Evolutionary conservation across 2,329 filamentous ascomycete genomes (phyloP).

Genomic region (Venturia carpophila): DNA sequence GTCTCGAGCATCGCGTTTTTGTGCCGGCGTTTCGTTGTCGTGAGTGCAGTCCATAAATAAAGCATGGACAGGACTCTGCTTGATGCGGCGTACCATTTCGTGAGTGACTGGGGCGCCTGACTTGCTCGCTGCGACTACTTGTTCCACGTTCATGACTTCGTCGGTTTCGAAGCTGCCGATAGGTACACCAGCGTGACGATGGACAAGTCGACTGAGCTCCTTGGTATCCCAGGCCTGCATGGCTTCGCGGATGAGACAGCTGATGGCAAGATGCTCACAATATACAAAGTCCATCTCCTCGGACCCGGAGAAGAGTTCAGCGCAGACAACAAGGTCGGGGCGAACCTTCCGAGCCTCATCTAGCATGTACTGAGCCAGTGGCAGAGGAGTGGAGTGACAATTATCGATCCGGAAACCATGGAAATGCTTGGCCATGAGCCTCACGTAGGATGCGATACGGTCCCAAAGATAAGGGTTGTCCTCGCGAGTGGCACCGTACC

Average conservation of each 20-base stretch:
- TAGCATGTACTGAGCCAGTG: constrained; percentile 88
- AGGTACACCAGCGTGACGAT: constrained; percentile 84
- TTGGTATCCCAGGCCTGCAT: constrained; percentile 98
- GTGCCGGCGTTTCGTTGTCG: constrained; percentile 92
- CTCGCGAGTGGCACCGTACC: constrained; percentile 70
- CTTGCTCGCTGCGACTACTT: constrained; percentile 26
- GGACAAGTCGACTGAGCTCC: constrained; percentile 85
- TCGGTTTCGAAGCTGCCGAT: constrained; percentile 98
- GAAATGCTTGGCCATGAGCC: constrained; percentile 89
- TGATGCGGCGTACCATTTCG: constrained; percentile 72
- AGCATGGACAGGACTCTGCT: constrained; percentile 81
- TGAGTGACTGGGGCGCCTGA: constrained; percentile 33
- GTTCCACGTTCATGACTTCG: constrained; percentile 61
- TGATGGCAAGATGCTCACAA: constrained; percentile 84
- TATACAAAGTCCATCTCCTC: constrained; percentile 96
- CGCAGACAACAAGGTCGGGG: constrained; percentile 83
- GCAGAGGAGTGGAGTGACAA: constrained; percentile 90
- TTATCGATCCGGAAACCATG: constrained; percentile 95
- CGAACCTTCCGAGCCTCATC: constrained; percentile 86
- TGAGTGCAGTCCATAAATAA: constrained; percentile 99
- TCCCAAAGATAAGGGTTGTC: constrained; percentile 95
- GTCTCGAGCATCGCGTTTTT: constrained; percentile 89
- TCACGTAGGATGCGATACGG: constrained; percentile 88
- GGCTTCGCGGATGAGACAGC: constrained; percentile 86
- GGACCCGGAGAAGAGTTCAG: constrained; percentile 90